Conservation (phyloP, 352 stramenopile species). For the Blastocystis sp. region DNA sequence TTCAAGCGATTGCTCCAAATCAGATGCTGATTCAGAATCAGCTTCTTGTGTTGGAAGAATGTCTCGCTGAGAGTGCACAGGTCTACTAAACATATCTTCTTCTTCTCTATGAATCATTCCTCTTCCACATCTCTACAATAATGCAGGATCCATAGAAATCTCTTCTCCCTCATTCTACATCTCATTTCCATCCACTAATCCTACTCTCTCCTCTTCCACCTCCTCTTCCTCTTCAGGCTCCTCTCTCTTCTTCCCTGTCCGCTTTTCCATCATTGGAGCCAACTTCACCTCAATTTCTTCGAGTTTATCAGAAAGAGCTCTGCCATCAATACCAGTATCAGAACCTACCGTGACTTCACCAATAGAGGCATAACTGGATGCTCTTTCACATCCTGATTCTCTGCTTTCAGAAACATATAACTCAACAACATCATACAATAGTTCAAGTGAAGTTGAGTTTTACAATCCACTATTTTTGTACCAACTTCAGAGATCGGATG, state of each 20-base stretch:
- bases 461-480: not conserved
- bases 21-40: not conserved
- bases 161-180: constrained; percentile 58
- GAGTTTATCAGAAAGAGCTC: not conserved
- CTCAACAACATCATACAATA: constrained; percentile 14
- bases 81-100: not conserved
- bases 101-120: constrained; percentile 64
- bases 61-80: not conserved
- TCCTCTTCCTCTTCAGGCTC: not conserved
- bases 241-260: not conserved
- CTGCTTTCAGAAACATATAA: constrained; percentile 28
- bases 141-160: not conserved
- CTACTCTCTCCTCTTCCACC: not conserved
- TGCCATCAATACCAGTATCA: not conserved
- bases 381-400: not conserved
- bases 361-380: not conserved
- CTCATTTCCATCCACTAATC: not conserved
- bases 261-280: not conserved
- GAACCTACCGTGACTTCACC: not conserved
- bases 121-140: constrained; percentile 63
- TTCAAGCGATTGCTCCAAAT: constrained; percentile 51
- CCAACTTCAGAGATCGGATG: not conserved
- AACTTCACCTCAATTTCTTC: not conserved
- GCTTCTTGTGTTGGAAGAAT: not conserved
- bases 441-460: not conserved